A percentile compares a stretch with the other conserved stretches of the same genome.
phyloP scores from a whole-genome alignment of 2,329 filamentous ascomycete species.

The Fusarium haematococcum region DNA sequence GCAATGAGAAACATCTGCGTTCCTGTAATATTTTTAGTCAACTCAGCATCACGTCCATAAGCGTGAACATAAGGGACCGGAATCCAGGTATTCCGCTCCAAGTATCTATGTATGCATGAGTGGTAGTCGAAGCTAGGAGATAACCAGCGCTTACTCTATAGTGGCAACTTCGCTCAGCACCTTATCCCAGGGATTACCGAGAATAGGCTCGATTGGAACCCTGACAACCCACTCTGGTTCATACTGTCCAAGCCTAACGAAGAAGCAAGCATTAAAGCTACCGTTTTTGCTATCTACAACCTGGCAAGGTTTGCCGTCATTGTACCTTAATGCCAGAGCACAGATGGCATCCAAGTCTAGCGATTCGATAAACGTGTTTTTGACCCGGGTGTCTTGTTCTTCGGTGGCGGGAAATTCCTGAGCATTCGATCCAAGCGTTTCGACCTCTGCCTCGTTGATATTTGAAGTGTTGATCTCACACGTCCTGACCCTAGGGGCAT shows the following conservation, averaged over 20 bases:
- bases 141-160: constrained; percentile 25
- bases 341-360: constrained; percentile 33
- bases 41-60: constrained; percentile 29
- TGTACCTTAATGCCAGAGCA: constrained; percentile 36
- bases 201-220: constrained; percentile 38
- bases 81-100: constrained; percentile 36
- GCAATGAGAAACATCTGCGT: constrained; percentile 37
- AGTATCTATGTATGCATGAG: constrained; percentile 31
- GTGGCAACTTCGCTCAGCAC: constrained; percentile 44
- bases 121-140: background rate
- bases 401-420: constrained; percentile 22
- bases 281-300: constrained; percentile 32
- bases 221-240: constrained; percentile 38
- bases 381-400: constrained; percentile 7
- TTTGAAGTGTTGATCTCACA: background rate
- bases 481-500: background rate
- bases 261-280: constrained; percentile 43
- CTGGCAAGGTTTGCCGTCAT: constrained; percentile 28
- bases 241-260: constrained; percentile 31
- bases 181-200: constrained; percentile 41
- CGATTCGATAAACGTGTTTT: constrained; percentile 38
- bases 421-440: background rate
- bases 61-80: constrained; percentile 37
- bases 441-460: background rate
- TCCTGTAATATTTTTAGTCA: background rate